Base-by-base conservation (phyloP, 2,329 filamentous ascomycete species). In the Ustulina deusta region DNA sequence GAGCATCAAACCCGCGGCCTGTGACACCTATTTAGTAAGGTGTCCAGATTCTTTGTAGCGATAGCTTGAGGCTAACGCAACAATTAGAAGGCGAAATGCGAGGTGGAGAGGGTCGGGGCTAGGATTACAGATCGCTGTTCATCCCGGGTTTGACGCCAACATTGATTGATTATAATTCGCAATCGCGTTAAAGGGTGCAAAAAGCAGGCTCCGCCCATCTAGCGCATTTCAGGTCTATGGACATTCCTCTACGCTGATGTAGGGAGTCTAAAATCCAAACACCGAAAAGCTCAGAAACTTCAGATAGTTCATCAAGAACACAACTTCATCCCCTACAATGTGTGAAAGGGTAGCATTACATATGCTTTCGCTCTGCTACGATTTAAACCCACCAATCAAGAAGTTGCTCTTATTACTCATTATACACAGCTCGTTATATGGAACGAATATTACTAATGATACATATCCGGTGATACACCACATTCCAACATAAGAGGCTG, bases 351-450 rank as follows among this genome's bases (percentile, higher is more conserved):
- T 27, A 25, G n/a, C 42, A 36, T 20, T 5, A 17, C 13, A 25
- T 2, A n/a, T 11, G 3, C 29, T 51, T 22, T 36, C 5, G 7
- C 20, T 11, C 40, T 5, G 10, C 10, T 52, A 48, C 10, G 7
- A 25, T 48, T 40, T 5, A 15, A 29, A 34, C 9, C 32, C 32
- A 9, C 20, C 22, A 34, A 55, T 4, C 7, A 58, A 42, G 25
- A 48, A 48, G 11, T 17, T 27, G n/a, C 13, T 22, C 9, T 63
- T 36, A 36, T 38, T 25, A 59, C 9, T 63, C 29, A 36, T 38
- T 25, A 59, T 59, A 48, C 25, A 59, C 10, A 27, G 15, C 48
- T 34, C 38, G 22, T 59, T 11, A 22, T 42, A 29, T 54, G 11
- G 7, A 56, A 36, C 15, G 58, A 25, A 52, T n/a, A n/a, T 22